phyloP scores from a whole-genome alignment of 495 filamentous ascomycete species.

The Antarctomyces pellizariae region DNA sequence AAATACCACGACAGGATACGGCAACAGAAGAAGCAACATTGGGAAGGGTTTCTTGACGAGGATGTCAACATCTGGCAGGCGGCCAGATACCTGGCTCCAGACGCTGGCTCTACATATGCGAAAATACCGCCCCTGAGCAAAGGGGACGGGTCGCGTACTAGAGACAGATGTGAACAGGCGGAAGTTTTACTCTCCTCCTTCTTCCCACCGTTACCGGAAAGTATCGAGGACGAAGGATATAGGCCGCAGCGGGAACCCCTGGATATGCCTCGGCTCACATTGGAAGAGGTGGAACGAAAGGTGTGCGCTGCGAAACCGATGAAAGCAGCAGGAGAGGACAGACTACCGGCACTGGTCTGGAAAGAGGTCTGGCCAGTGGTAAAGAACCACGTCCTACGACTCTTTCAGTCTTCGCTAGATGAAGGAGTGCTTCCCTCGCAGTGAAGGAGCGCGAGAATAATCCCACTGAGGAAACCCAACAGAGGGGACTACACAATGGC shows the following conservation, averaged over 20 bases:
- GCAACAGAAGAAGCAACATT: constrained; percentile 5
- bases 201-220: constrained; percentile 11
- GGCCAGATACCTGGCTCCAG: constrained; percentile 7
- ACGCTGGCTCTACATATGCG: constrained; percentile 4
- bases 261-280: constrained; percentile 4
- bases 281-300: constrained; percentile 10
- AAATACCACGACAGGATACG: constrained; percentile 8
- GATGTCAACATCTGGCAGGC: constrained; percentile 7
- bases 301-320: constrained; percentile 7
- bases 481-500: constrained; percentile 2
- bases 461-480: constrained; percentile 6
- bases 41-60: constrained; percentile 7
- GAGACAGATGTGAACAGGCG: constrained; percentile 10
- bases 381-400: constrained; percentile 10
- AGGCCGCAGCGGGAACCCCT: constrained; percentile 1
- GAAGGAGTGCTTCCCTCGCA: constrained; percentile 8
- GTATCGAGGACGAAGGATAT: constrained; percentile 5
- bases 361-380: constrained; percentile 11
- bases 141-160: constrained; percentile 1
- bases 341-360: constrained; percentile 10
- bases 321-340: constrained; percentile 13
- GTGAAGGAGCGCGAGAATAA: constrained; percentile 11
- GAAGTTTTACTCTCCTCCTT: constrained; percentile 7
- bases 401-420: constrained; percentile 7
- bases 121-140: constrained; percentile 8